A percentile compares a stretch with the other conserved stretches of the same genome.
These are phyloP conservation scores for Plasmodium gallinaceum DNA, from an alignment of 169 alveolate species.

Conservation along the genomic window DNA sequence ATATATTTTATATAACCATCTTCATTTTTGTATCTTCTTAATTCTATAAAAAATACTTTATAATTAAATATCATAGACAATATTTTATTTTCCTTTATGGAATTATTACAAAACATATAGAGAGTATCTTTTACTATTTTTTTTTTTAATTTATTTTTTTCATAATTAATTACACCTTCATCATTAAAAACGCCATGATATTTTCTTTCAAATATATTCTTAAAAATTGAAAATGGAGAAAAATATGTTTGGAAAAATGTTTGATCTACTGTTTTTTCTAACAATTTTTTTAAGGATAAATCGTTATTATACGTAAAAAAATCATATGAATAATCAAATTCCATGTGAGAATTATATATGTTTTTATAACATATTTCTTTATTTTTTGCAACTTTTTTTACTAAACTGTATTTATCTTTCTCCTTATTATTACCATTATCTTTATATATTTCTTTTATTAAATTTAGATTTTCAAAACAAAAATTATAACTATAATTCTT, in stretches of 20 bases:
- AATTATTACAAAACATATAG: constrained; percentile 2
- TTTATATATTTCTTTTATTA: constrained; percentile 17
- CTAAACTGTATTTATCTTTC: constrained; percentile 28
- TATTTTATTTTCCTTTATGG: constrained; percentile 13
- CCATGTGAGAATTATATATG: not conserved
- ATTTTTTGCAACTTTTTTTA: constrained; percentile 6
- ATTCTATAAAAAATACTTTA: constrained; percentile 13
- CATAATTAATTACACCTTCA: not conserved
- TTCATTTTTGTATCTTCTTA: constrained; percentile 13
- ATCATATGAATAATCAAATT: constrained; percentile 33
- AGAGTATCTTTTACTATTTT: not conserved
- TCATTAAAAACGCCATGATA: not conserved
- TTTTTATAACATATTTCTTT: not conserved
- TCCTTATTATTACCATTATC: not conserved
- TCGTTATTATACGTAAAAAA: constrained; percentile 47
- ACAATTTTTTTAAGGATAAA: constrained; percentile 21
- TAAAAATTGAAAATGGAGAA: constrained; percentile 59
- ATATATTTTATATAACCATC: constrained; percentile 21
- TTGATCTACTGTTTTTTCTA: constrained; percentile 27
- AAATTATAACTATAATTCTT: constrained; percentile 4
- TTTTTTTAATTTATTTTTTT: not conserved
- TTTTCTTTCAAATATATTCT: constrained; percentile 25
- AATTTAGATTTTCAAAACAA: constrained; percentile 32
- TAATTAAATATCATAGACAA: constrained; percentile 1
- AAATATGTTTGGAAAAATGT: constrained; percentile 27